A percentile compares a stretch with the other conserved stretches of the same genome.
Conservation (phyloP, 257 asterid genomes). For the Solanum piurae region DNA sequence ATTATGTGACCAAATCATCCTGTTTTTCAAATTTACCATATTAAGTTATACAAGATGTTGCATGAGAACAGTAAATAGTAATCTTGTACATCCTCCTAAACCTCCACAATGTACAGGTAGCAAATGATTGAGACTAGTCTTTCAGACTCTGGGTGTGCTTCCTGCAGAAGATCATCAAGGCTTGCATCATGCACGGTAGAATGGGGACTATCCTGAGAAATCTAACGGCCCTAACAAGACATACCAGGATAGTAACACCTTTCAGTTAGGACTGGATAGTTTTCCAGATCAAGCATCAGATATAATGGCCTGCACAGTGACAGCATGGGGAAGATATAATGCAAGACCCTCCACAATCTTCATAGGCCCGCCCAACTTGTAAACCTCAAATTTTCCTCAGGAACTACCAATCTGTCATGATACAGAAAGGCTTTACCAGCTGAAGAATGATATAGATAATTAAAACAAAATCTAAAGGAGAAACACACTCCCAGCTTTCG, state of each 20-base stretch:
- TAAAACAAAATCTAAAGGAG: neutral
- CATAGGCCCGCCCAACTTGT: neutral
- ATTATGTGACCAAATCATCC: neutral
- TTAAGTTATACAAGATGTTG: neutral
- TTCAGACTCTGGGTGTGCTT: neutral
- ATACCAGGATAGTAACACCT: neutral
- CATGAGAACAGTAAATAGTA: neutral
- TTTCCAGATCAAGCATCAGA: neutral
- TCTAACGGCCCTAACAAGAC: neutral
- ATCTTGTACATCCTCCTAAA: neutral
- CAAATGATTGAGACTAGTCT: neutral
- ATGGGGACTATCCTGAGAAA: neutral
- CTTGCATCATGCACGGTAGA: neutral
- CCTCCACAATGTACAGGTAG: conserved; percentile 2
- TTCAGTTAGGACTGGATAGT: neutral
- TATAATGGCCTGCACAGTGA: neutral
- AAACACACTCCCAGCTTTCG: neutral
- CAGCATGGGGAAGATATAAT: neutral
- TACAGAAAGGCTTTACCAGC: neutral
- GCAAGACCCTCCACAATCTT: neutral
- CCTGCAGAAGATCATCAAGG: neutral
- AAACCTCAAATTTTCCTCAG: neutral
- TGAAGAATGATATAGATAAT: neutral
- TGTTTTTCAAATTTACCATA: neutral
- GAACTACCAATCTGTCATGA: neutral